Evolutionary conservation across 768 basidiomycete genomes (phyloP).

Genomic region (Infundibulicybe gibba): DNA sequence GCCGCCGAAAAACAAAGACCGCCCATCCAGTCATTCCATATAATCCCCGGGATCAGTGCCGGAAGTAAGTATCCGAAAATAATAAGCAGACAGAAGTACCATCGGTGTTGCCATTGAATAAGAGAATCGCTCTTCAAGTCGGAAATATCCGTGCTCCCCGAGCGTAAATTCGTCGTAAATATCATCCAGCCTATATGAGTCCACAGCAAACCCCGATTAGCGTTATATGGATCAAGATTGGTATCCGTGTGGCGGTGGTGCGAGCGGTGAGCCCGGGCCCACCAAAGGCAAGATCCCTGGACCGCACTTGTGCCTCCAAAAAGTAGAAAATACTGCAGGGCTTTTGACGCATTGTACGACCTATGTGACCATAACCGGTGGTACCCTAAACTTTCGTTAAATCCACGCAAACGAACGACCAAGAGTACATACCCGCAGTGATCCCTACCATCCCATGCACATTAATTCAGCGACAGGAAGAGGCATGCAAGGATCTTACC

Average conservation of each 20-base stretch:
- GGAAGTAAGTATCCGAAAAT: slow-evolving; percentile 74
- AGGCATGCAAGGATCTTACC: slow-evolving; percentile 36
- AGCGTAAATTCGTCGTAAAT: slow-evolving; percentile 65
- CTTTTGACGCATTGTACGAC: slow-evolving; percentile 72
- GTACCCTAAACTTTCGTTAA: slow-evolving; percentile 44
- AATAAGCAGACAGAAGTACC: slow-evolving; percentile 61
- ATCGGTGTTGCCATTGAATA: slow-evolving; percentile 74
- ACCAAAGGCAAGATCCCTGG: slow-evolving; percentile 86
- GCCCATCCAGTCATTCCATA: slow-evolving; percentile 76
- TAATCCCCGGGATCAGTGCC: slow-evolving; percentile 60
- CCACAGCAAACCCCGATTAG: slow-evolving; percentile 74
- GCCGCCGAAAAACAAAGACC: slow-evolving; percentile 78
- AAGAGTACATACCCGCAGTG: slow-evolving; percentile 35
- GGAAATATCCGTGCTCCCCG: slow-evolving; percentile 70
- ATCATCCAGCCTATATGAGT: slow-evolving; percentile 86
- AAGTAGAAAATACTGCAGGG: slow-evolving; percentile 68
- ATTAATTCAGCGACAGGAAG: slow-evolving; percentile 9
- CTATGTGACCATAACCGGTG: slow-evolving; percentile 87
- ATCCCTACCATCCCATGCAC: slow-evolving; percentile 31
- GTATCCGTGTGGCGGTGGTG: slow-evolving; percentile 86
- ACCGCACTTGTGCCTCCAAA: slow-evolving; percentile 79
- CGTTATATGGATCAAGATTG: slow-evolving; percentile 81
- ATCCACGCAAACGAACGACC: slow-evolving; percentile 19
- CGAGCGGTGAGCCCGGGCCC: slow-evolving; percentile 80
- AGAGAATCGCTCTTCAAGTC: slow-evolving; percentile 69